Base-by-base conservation (phyloP, 345 rosid species). In the Gossypium mustelinum region DNA sequence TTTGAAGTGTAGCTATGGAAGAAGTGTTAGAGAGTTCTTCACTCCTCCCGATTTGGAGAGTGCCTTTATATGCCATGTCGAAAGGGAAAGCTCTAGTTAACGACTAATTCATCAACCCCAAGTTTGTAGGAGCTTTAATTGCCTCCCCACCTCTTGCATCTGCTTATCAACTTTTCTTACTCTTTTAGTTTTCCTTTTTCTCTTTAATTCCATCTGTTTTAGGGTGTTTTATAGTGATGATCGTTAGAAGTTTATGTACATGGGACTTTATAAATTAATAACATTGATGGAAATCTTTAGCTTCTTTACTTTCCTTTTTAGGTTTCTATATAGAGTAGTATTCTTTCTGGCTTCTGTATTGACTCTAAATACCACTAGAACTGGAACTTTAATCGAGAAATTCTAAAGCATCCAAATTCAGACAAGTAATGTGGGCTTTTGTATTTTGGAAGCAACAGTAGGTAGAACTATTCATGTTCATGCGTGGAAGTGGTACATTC, bases 11-110 rank as follows among this genome's bases (percentile, higher is more conserved):
- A 74, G 81, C 25, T 74, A 75, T 68, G 77, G 78, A 64, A 70
- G 60, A 56, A 56, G 76, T 2, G 73, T 61, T 51, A 77, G 85
- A 57, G 84, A 72, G 54, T 88, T 82, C 82, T 89, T 89, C 18
- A 76, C 79, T 73, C 89, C 93, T 8, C 89, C 87, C 18, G 90
- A 89, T 67, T 86, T 89, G 59, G 93, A 89, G 74, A 79, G 81
- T 47, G 88, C 84, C 27, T 89, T 89, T 66, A 78, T 86, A 66
- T 74, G 84, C 70, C 84, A 74, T 48, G 85, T 82, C 17, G 89
- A 87, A 72, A 82, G 84, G 69, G 88, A 84, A 72, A 84, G 83
- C 66, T 87, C 84, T 72, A 84, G 80, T 7, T 79, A 57, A 34
- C 5, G 47, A 16, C 2, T 47, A 29, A 47, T 68, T 50, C 58